Evolutionary conservation across 306 rosid species (phyloP).

Genomic region (Styphnolobium japonicum): DNA sequence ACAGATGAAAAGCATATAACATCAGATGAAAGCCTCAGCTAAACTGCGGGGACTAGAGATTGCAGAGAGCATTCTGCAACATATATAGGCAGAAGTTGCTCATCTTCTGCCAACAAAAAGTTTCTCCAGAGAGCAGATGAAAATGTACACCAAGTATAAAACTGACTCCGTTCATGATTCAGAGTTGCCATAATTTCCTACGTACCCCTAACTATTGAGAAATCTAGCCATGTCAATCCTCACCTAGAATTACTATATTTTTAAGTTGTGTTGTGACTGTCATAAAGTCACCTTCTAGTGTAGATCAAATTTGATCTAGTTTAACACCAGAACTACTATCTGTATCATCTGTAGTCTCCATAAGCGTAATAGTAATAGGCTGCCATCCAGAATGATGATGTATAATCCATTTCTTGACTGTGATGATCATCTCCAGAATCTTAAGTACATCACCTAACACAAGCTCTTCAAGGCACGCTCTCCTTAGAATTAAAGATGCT

Average conservation of each 20-base stretch:
- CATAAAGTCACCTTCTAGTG: slow-evolving; percentile 7
- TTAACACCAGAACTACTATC: slow-evolving; percentile 18
- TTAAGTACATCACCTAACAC: slow-evolving; percentile 64
- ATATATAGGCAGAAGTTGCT: background rate
- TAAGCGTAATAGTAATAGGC: slow-evolving; percentile 52
- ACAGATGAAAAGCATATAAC: background rate
- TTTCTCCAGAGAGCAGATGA: slow-evolving; percentile 14
- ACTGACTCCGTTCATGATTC: slow-evolving; percentile 11
- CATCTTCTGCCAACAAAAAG: slow-evolving; percentile 22
- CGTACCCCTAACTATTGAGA: slow-evolving; percentile 2
- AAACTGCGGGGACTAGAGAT: background rate
- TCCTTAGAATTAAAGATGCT: slow-evolving; percentile 55
- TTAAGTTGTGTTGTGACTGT: slow-evolving; percentile 12
- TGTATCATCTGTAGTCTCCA: slow-evolving; percentile 39
- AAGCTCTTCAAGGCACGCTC: slow-evolving; percentile 52
- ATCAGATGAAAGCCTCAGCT: background rate
- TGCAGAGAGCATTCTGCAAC: slow-evolving; percentile 11
- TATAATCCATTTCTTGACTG: slow-evolving; percentile 66
- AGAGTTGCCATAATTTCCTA: slow-evolving; percentile 20
- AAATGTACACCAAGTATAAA: background rate
- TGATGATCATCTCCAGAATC: slow-evolving; percentile 60
- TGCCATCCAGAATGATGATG: slow-evolving; percentile 76
- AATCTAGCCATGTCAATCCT: slow-evolving; percentile 5
- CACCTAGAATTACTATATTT: background rate
- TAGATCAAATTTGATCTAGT: slow-evolving; percentile 20